Conservation (phyloP, 495 filamentous ascomycete species). For the Xylaria sp. region DNA sequence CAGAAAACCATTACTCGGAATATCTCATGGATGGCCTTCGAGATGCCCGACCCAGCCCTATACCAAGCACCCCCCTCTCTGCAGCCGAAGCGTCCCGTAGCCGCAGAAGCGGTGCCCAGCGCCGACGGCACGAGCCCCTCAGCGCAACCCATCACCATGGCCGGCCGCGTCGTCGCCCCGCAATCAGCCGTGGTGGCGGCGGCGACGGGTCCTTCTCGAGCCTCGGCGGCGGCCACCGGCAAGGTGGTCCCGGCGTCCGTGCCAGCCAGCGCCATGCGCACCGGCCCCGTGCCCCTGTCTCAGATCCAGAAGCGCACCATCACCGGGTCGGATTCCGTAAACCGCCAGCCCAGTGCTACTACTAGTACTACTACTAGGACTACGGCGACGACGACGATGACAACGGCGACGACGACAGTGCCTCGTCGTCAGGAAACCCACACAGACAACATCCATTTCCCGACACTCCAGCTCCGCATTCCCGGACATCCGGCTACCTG, state of each 20-base stretch:
- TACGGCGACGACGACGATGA: too few relatives aligned
- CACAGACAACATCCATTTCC: not conserved
- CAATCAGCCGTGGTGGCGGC: not conserved
- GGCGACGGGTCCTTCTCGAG: slow-evolving; percentile 23
- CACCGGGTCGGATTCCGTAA: not conserved
- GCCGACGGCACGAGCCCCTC: slow-evolving; percentile 15
- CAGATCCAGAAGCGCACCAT: slow-evolving; percentile 27
- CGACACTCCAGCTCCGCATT: slow-evolving; percentile 31
- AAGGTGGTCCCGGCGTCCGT: slow-evolving; percentile 32
- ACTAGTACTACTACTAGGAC: too few relatives aligned
- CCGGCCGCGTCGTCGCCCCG: slow-evolving; percentile 17
- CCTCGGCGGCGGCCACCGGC: slow-evolving; percentile 25
- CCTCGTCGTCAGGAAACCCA: not conserved
- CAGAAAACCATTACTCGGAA: not conserved
- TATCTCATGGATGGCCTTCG: slow-evolving; percentile 41
- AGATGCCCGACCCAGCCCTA: slow-evolving; percentile 34
- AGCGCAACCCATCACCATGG: not conserved
- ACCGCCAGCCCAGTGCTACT: not conserved
- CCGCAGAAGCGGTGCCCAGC: not conserved
- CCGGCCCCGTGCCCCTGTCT: slow-evolving; percentile 1
- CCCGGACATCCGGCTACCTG: slow-evolving; percentile 30
- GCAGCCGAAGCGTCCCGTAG: slow-evolving; percentile 16
- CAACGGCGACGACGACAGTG: too few relatives aligned
- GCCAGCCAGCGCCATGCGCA: slow-evolving; percentile 21
- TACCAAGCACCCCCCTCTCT: slow-evolving; percentile 22